phyloP scores from a whole-genome alignment of 2,329 filamentous ascomycete species.

The Shiraia bambusicola region DNA sequence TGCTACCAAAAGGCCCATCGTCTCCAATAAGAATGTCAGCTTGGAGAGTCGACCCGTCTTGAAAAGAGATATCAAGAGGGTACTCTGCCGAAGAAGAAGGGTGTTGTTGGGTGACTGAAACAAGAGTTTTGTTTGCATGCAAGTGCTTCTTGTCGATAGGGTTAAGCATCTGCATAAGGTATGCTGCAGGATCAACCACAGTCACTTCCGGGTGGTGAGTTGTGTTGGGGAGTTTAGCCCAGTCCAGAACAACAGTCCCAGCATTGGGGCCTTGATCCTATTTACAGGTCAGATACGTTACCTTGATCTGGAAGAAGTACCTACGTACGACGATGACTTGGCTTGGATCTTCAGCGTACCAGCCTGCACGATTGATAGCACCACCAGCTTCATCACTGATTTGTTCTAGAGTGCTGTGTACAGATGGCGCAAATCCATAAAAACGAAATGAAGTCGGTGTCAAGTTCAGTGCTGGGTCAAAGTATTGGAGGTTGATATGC shows the following conservation, averaged over 20 bases:
- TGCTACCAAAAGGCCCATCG: background rate
- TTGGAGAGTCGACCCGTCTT: background rate
- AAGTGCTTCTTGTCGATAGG: background rate
- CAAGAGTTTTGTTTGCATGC: slow-evolving; percentile 1
- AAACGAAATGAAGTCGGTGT: background rate
- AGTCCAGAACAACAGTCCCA: background rate
- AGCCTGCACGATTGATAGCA: slow-evolving; percentile 1
- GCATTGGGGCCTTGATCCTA: background rate
- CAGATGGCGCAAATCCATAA: background rate
- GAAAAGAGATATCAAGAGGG: background rate
- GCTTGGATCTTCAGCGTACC: background rate
- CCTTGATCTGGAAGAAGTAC: background rate
- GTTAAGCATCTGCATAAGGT: slow-evolving; percentile 1
- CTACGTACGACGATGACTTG: background rate
- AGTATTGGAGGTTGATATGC: background rate
- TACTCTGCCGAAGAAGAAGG: background rate
- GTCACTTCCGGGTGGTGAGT: background rate
- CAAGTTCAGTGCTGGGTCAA: slow-evolving; percentile 1
- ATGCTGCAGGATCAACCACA: background rate
- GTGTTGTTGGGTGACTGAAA: background rate
- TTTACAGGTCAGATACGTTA: background rate
- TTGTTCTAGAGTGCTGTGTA: background rate
- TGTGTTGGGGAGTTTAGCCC: background rate
- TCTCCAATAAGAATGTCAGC: slow-evolving; percentile 2
- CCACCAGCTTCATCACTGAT: slow-evolving; percentile 1